These are phyloP conservation scores for Inosperma sp. DNA, from an alignment of 768 basidiomycete species.

Conservation along the genomic window DNA sequence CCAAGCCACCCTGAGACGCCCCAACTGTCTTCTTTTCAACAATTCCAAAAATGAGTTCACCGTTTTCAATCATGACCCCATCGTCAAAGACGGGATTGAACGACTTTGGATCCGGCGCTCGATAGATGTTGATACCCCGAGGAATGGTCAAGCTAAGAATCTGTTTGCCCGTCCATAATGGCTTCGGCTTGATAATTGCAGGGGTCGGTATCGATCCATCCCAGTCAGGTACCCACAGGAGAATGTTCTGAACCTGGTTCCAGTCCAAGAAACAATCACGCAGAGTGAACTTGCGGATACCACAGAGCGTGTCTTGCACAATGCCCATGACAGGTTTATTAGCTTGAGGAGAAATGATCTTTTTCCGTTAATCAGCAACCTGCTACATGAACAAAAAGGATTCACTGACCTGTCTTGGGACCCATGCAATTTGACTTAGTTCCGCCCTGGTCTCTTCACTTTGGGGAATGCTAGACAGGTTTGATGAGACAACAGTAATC, in stretches of 20 bases:
- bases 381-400: not conserved
- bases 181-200: slow-evolving; percentile 92
- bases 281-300: slow-evolving; percentile 93
- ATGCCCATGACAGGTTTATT: slow-evolving; percentile 99
- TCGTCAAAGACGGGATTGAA: slow-evolving; percentile 84
- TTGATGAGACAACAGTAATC: not conserved
- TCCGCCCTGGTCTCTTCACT: slow-evolving; percentile 98
- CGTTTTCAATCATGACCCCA: slow-evolving; percentile 94
- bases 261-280: slow-evolving; percentile 95
- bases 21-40: slow-evolving; percentile 99
- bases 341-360: slow-evolving; percentile 99
- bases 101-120: slow-evolving; percentile 72
- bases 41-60: slow-evolving; percentile 92
- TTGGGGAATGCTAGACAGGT: slow-evolving; percentile 74
- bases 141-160: slow-evolving; percentile 89
- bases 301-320: slow-evolving; percentile 97
- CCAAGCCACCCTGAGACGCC: slow-evolving; percentile 86
- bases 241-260: slow-evolving; percentile 93
- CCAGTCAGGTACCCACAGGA: slow-evolving; percentile 98
- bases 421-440: slow-evolving; percentile 97
- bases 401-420: slow-evolving; percentile 79
- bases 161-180: slow-evolving; percentile 97
- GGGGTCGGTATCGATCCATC: slow-evolving; percentile 92
- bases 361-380: not conserved
- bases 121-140: slow-evolving; percentile 89